phyloP scores from a whole-genome alignment of 371 early-diverging fungal genomes.

The Apophysomyces sp. region DNA sequence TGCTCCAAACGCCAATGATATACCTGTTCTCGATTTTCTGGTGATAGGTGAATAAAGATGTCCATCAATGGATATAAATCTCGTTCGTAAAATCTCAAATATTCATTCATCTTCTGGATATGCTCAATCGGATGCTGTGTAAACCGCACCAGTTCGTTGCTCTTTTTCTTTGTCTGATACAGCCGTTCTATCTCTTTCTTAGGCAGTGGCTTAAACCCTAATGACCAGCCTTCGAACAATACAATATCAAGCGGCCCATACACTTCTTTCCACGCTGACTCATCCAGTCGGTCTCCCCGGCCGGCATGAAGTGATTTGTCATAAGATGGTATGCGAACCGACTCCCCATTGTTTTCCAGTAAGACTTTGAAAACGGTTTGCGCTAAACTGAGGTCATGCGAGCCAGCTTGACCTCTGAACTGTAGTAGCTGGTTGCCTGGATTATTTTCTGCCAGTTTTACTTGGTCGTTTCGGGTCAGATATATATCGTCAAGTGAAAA shows the following conservation, averaged over 20 bases:
- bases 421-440: slow-evolving; percentile 69
- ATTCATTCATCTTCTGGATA: slow-evolving; percentile 51
- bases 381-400: slow-evolving; percentile 80
- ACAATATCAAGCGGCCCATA: slow-evolving; percentile 72
- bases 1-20: slow-evolving; percentile 89
- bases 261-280: slow-evolving; percentile 54
- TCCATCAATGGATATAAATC: slow-evolving; percentile 67
- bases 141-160: neutral
- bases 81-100: slow-evolving; percentile 53
- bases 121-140: slow-evolving; percentile 30
- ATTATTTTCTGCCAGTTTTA: slow-evolving; percentile 44
- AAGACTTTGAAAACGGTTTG: slow-evolving; percentile 50
- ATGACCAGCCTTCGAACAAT: slow-evolving; percentile 93
- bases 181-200: slow-evolving; percentile 25
- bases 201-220: slow-evolving; percentile 78
- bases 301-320: slow-evolving; percentile 79
- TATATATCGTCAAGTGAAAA: slow-evolving; percentile 93
- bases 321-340: slow-evolving; percentile 69
- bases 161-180: slow-evolving; percentile 11
- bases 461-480: slow-evolving; percentile 67
- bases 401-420: slow-evolving; percentile 86
- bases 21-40: slow-evolving; percentile 59
- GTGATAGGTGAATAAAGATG: slow-evolving; percentile 73
- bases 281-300: slow-evolving; percentile 74
- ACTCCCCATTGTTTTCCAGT: slow-evolving; percentile 20